A percentile compares a stretch with the other conserved stretches of the same genome.
phyloP scores from a whole-genome alignment of 2,329 filamentous ascomycete species.

The Ophiosphaerella narmari region DNA sequence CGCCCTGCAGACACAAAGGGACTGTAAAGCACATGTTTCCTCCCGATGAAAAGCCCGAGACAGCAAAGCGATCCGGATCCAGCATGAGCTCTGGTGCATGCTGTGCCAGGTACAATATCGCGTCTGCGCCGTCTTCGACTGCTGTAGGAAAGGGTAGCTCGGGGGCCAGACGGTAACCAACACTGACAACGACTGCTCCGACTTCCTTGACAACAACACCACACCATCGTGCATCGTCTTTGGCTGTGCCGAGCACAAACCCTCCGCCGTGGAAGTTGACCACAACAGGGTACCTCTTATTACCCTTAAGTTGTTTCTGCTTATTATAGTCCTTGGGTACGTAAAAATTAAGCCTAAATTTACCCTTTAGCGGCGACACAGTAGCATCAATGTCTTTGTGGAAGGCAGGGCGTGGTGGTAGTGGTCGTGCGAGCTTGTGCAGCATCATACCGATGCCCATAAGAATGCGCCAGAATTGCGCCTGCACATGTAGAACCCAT shows the following conservation, averaged over 20 bases:
- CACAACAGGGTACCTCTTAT: constrained; percentile 59
- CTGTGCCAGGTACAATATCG: constrained; percentile 62
- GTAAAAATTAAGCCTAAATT: constrained; percentile 65
- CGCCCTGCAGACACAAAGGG: constrained; percentile 61
- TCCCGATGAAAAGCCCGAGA: constrained; percentile 67
- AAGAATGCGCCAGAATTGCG: constrained; percentile 68
- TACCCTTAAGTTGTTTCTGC: constrained; percentile 48
- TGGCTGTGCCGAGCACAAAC: constrained; percentile 63
- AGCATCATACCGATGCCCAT: constrained; percentile 72
- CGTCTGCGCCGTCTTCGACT: constrained; percentile 67
- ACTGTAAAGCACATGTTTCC: constrained; percentile 67
- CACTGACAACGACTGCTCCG: constrained; percentile 63
- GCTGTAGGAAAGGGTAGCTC: constrained; percentile 66
- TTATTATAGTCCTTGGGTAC: constrained; percentile 57
- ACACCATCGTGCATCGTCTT: constrained; percentile 66
- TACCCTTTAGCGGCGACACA: constrained; percentile 51
- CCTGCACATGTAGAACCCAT: constrained; percentile 66
- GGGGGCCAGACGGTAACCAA: constrained; percentile 65
- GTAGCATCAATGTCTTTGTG: constrained; percentile 59
- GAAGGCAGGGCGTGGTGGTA: constrained; percentile 66
- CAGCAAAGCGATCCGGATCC: constrained; percentile 60
- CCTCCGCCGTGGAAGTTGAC: constrained; percentile 70
- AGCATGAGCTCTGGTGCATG: constrained; percentile 62
- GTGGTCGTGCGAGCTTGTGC: constrained; percentile 65
- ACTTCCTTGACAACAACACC: constrained; percentile 60